Base-by-base conservation (phyloP, 495 filamentous ascomycete species). In the Staphylotrichum tortipilum region DNA sequence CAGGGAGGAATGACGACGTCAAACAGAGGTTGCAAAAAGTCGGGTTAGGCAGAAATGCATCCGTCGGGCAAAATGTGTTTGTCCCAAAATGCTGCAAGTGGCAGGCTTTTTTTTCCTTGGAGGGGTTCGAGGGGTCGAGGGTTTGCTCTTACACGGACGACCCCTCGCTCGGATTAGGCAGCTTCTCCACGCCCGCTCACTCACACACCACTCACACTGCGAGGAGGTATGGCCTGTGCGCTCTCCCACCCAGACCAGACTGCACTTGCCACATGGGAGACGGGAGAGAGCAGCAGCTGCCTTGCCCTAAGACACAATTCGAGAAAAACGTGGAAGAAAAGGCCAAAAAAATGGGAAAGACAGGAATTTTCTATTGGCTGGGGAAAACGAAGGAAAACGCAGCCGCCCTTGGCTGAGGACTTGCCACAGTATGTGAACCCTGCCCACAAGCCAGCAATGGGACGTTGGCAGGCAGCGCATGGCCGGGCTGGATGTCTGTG, bases 21-120 rank as follows among this genome's bases (percentile, higher is more conserved):
- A 66, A 65, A 61, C 66, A 59, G 60, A 66, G 34, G 55, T 59
- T 55, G 52, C 46, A 66, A 64, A 66, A 64, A 65, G 66, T 58
- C 62, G 65, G 65, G 69, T 75, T 70, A 73, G 72, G 72, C 72
- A 71, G 70, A 68, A 64, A 67, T 73, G 72, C 72, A 68, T 67
- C 62, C 59, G 58, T 71, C 66, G 66, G 70, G 70, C 70, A 62
- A 55, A 63, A 66, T 68, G 61, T n/a, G n/a, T n/a, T 67, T 72
- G 66, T 75, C 55, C 55, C 49, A 53, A 45, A 53, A 49, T 50
- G 36, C 52, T 56, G 57, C 58, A 56, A 55, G 60, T 56, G 64
- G 63, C 49, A 66, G n/a, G n/a, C n/a, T n/a, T n/a, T 28, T 65
- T 64, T 35, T 39, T 50, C 40, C 39, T 56, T 57, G 43, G 47